Percentiles rank a stretch among this genome's conserved stretches.
phyloP scores from a whole-genome alignment of 495 filamentous ascomycete species.

The Penicillium paradoxum region DNA sequence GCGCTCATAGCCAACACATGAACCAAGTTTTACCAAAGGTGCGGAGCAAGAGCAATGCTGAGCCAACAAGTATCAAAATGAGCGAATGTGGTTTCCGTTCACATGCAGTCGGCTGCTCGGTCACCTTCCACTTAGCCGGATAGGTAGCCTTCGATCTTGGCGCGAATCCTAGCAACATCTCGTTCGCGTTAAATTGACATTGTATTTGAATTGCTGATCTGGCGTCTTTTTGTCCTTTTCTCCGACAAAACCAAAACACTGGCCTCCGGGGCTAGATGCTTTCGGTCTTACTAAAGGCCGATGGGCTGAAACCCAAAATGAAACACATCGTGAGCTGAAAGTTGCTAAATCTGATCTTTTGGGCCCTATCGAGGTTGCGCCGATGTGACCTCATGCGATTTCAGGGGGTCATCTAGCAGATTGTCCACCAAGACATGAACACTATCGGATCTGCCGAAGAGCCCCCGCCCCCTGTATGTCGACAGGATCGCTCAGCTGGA shows the following conservation, averaged over 20 bases:
- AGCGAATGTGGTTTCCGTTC: neutral
- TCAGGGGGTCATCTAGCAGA: neutral
- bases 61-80: neutral
- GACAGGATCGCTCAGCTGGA: conserved; percentile 4
- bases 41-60: no score
- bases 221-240: conserved; percentile 5
- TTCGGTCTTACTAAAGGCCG: neutral
- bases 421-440: neutral
- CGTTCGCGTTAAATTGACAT: conserved; percentile 12
- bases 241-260: neutral
- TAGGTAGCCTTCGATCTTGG: conserved; percentile 12
- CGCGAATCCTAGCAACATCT: conserved; percentile 13
- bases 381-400: neutral
- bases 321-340: neutral
- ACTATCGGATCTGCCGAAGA: neutral
- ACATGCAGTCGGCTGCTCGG: conserved; percentile 21
- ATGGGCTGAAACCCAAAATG: neutral
- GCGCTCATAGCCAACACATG: neutral
- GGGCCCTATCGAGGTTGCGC: neutral
- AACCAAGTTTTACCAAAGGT: neutral
- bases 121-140: conserved; percentile 7
- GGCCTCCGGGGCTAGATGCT: neutral
- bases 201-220: conserved; percentile 21
- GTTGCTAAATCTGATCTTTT: neutral
- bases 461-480: neutral